Conservation (phyloP, 140 eudicot genomes). For the Anethum foeniculum region DNA sequence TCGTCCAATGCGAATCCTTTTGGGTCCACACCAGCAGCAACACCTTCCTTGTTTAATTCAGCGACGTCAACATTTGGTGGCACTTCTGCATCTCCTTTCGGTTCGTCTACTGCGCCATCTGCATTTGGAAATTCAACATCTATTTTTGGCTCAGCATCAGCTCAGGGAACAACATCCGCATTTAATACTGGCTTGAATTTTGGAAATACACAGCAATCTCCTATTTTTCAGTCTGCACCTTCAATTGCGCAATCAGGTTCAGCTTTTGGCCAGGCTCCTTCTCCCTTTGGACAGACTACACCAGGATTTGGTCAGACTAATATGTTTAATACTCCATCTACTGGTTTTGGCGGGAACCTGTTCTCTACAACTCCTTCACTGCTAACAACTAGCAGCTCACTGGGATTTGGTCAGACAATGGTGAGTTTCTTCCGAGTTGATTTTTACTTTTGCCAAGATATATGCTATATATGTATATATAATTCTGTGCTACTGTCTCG, state of each 20-base stretch:
- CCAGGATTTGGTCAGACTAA: constrained; percentile 57
- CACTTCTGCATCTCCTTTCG: constrained; percentile 54
- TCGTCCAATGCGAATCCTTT: constrained; percentile 47
- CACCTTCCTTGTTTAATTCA: constrained; percentile 51
- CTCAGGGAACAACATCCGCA: constrained; percentile 49
- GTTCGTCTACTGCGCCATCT: constrained; percentile 42
- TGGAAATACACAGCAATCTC: constrained; percentile 70
- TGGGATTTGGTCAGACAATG: constrained; percentile 66
- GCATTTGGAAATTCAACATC: constrained; percentile 60
- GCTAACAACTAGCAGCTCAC: constrained; percentile 26
- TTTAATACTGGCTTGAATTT: constrained; percentile 60
- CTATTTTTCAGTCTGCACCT: constrained; percentile 77
- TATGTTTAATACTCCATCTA: constrained; percentile 52
- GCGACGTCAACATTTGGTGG: constrained; percentile 48
- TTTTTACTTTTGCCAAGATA: background rate
- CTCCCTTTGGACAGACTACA: constrained; percentile 50
- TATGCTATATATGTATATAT: background rate
- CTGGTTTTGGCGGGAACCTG: constrained; percentile 64
- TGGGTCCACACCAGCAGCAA: constrained; percentile 45
- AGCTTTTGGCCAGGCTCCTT: constrained; percentile 66
- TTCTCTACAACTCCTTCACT: constrained; percentile 53
- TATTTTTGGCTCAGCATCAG: constrained; percentile 53
- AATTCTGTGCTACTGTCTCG: background rate
- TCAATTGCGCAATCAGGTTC: constrained; percentile 61
- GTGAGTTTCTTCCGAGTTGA: constrained; percentile 39